Base-by-base conservation (phyloP, 2,329 filamentous ascomycete species). In the Aotearoamyces nothofagi region DNA sequence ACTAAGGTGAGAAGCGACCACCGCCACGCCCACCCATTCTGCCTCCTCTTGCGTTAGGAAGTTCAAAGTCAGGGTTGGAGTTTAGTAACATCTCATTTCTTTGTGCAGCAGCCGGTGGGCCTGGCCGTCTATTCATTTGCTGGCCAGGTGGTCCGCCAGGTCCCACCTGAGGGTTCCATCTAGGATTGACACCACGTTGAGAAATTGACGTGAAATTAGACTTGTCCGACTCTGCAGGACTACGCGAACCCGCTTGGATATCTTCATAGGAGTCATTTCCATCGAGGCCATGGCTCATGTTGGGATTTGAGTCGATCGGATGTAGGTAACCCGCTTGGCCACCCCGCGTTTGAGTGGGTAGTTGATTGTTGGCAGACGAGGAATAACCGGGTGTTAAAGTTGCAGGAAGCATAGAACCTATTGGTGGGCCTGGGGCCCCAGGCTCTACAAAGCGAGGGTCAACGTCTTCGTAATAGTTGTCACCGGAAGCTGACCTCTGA, bases 201-300 rank as follows among this genome's bases (percentile, higher is more conserved):
- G 78, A 87, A 25, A 96, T 78, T 8, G 80, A 90, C 2, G 87
- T 94, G 54, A 93, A 94, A 42, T 78, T 80, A 25, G 76, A 87
- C 14, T 71, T 67, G 46, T 93, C 82, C 37, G 78, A 87, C 43
- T 75, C 69, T 16, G 75, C 70, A 17, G 80, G 84, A 43, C 75
- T 87, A 43, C 79, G 68, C 24, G 65, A 58, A 26, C 64, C 66
- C 25, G 67, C 55, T 24, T 66, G 67, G 19, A 76, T 49, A 36
- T 78, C 71, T 37, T 84, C 78, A 39, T 71, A 74, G 10, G 61
- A 63, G 17, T 58, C 55, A 29, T 56, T 57, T 15, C 26, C 41
- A 35, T 41, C 39, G 24, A 43, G 22, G n/a, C n/a, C 19, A 20
- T 7, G 8, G 7, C 8, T n/a, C 7, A 9, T 7, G 9, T 25